phyloP scores from a whole-genome alignment of 2,329 filamentous ascomycete species.

The Talaromyces islandicus region DNA sequence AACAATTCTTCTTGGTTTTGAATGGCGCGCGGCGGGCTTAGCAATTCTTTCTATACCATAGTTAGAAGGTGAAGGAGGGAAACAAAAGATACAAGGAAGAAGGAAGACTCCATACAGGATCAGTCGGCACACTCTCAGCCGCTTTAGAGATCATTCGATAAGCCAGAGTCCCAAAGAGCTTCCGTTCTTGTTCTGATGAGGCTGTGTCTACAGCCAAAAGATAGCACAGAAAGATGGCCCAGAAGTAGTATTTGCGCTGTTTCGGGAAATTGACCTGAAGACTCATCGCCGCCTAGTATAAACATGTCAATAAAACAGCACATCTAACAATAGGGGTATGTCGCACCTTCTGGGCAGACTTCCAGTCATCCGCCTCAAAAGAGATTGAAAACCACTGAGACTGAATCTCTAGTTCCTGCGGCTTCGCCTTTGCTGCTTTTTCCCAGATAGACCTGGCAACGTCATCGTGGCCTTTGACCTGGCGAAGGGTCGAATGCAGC shows the following conservation, averaged over 20 bases:
- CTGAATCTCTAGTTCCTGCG: constrained; percentile 39
- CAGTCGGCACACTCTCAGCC: constrained; percentile 36
- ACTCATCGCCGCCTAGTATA: constrained; percentile 41
- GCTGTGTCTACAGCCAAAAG: constrained; percentile 31
- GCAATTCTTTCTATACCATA: constrained; percentile 31
- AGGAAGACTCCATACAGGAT: constrained; percentile 32
- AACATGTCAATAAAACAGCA: neutral
- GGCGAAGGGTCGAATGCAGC: constrained; percentile 34
- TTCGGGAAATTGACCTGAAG: constrained; percentile 45
- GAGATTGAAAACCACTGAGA: constrained; percentile 40
- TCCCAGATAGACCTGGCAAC: constrained; percentile 39
- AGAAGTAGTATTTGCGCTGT: constrained; percentile 43
- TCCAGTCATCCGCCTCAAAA: constrained; percentile 39
- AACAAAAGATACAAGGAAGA: constrained; percentile 14
- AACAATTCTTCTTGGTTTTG: constrained; percentile 42
- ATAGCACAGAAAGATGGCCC: constrained; percentile 43
- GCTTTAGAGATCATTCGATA: constrained; percentile 46
- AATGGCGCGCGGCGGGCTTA: constrained; percentile 38
- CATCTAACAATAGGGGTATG: neutral
- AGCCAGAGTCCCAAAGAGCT: constrained; percentile 45
- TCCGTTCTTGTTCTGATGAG: constrained; percentile 37
- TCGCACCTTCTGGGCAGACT: constrained; percentile 41
- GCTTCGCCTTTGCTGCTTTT: constrained; percentile 39
- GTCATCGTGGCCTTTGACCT: constrained; percentile 27
- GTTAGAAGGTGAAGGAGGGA: constrained; percentile 8